phyloP scores from a whole-genome alignment of 768 basidiomycete species.

The Mycena leptocephala region DNA sequence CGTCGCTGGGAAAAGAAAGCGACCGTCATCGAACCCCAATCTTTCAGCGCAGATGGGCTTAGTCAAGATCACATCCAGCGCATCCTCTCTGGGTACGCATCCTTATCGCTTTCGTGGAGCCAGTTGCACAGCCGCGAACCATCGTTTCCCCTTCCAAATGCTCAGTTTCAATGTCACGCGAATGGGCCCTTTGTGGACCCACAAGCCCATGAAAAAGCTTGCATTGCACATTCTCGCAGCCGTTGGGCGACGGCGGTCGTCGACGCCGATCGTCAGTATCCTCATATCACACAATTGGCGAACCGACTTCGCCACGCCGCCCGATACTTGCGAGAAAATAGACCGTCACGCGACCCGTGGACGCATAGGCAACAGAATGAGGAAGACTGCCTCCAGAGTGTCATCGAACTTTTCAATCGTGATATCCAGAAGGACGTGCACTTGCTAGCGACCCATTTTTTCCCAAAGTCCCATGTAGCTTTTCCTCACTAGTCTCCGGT shows the following conservation, averaged over 20 bases:
- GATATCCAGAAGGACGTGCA: neutral
- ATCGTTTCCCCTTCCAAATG: neutral
- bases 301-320: neutral
- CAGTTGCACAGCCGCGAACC: neutral
- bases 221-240: neutral
- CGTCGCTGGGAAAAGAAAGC: neutral
- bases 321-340: neutral
- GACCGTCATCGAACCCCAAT: neutral
- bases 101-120: neutral
- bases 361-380: neutral
- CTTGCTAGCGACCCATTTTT: neutral
- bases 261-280: neutral
- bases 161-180: neutral
- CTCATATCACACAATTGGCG: neutral
- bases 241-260: neutral
- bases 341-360: neutral
- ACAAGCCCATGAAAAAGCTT: neutral
- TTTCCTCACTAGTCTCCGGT: neutral
- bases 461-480: neutral
- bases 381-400: neutral
- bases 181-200: neutral
- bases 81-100: neutral
- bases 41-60: neutral
- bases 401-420: neutral
- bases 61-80: neutral